phyloP scores from a whole-genome alignment of 345 rosid genomes.

The Microcos paniculata region DNA sequence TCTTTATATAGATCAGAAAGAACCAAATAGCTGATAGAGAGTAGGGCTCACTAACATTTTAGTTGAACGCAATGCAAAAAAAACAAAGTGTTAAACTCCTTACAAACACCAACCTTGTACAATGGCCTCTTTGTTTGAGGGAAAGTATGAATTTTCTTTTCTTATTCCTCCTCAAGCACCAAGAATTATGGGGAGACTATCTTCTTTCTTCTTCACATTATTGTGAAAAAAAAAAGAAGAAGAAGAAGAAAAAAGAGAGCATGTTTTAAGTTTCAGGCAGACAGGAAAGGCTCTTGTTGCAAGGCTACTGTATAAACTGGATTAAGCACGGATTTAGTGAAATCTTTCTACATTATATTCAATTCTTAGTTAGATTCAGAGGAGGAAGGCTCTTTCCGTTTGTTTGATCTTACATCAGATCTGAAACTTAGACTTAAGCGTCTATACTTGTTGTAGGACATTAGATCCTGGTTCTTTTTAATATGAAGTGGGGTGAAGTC shows the following conservation, averaged over 20 bases:
- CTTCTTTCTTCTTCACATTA: background rate
- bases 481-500: background rate
- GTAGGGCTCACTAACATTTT: background rate
- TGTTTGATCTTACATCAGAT: background rate
- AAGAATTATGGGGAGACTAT: background rate
- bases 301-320: background rate
- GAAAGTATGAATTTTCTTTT: background rate
- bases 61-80: background rate
- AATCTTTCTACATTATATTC: background rate
- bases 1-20: background rate
- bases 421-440: constrained; percentile 4
- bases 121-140: background rate
- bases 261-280: background rate
- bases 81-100: background rate
- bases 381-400: background rate
- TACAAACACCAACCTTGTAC: background rate
- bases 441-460: background rate
- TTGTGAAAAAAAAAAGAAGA: too few species aligned
- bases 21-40: background rate
- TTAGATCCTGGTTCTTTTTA: background rate
- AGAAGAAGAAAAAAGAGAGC: background rate
- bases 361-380: background rate
- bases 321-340: background rate
- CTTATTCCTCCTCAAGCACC: background rate
- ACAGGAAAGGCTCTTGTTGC: background rate